phyloP scores from a whole-genome alignment of 1,284 basidiomycete species.

The Anthracocystis setariae region DNA sequence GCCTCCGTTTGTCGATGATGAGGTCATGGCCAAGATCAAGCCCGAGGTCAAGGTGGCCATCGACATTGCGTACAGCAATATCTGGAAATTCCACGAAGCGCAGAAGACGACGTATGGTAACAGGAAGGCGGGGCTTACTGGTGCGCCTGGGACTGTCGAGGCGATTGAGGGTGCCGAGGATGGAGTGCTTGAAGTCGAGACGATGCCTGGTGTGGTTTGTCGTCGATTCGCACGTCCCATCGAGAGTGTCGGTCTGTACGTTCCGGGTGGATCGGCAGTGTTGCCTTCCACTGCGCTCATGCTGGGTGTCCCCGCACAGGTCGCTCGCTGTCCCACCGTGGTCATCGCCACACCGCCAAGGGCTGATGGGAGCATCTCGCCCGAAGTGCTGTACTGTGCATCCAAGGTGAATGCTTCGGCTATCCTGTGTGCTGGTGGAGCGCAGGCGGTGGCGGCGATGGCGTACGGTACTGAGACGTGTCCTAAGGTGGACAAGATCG shows the following conservation, averaged over 20 bases:
- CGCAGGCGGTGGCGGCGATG: constrained; percentile 95
- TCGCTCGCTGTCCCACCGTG: constrained; percentile 91
- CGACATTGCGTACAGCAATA: constrained; percentile 90
- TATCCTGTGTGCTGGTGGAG: constrained; percentile 78
- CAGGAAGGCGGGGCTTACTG: constrained; percentile 70
- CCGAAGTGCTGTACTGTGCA: constrained; percentile 66
- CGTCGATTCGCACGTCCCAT: constrained; percentile 87
- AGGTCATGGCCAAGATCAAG: constrained; percentile 64
- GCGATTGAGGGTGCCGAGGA: constrained; percentile 73
- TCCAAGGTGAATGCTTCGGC: constrained; percentile 58
- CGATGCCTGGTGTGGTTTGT: constrained; percentile 88
- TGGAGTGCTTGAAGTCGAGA: constrained; percentile 81
- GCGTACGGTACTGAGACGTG: constrained; percentile 95
- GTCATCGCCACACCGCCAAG: constrained; percentile 95
- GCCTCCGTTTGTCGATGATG: constrained; percentile 71
- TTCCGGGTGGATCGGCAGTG: constrained; percentile 96
- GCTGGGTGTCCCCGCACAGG: constrained; percentile 97
- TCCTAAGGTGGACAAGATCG: constrained; percentile 98
- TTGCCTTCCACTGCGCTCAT: constrained; percentile 96
- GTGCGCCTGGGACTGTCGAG: constrained; percentile 16
- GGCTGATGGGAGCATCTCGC: constrained; percentile 63
- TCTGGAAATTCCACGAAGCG: constrained; percentile 71
- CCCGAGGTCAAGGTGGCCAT: constrained; percentile 79
- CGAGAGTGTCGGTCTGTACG: constrained; percentile 93
- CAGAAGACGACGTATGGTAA: constrained; percentile 64